Conservation (phyloP, 805 yeast genomes). For the Pichia deserticola region DNA sequence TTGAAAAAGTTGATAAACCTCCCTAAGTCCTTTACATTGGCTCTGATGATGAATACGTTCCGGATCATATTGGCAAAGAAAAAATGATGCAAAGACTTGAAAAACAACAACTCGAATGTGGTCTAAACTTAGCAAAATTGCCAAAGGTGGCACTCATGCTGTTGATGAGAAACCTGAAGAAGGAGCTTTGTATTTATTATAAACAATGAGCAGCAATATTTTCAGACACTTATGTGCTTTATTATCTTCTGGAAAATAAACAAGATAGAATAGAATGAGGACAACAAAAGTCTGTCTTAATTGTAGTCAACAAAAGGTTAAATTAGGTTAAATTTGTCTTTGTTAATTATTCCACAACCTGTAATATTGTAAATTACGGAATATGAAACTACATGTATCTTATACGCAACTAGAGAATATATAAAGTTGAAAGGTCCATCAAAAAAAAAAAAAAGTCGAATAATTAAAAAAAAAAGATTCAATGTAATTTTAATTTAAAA, state of each 20-base stretch:
- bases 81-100: conserved; percentile 45
- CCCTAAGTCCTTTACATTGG: conserved; percentile 51
- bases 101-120: conserved; percentile 35
- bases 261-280: not conserved
- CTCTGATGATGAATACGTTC: conserved; percentile 59
- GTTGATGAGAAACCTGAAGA: conserved; percentile 35
- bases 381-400: not conserved
- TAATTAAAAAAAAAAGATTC: not conserved
- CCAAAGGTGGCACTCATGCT: conserved; percentile 54
- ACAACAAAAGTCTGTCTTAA: not conserved
- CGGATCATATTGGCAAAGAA: conserved; percentile 40
- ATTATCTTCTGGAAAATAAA: too few species aligned
- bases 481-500: not conserved
- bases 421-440: not conserved
- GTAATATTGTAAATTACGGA: not conserved
- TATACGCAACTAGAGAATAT: not conserved
- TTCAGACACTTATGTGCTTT: too few species aligned
- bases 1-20: conserved; percentile 45
- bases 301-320: not conserved
- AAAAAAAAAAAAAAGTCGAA: not conserved
- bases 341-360: not conserved
- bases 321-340: not conserved
- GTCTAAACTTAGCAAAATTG: conserved; percentile 48
- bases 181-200: conserved; percentile 3
- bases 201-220: too few species aligned